Percentiles rank a stretch among this genome's conserved stretches.
Evolutionary conservation across 768 basidiomycete genomes (phyloP).

Genomic region (Amanita brunnescens): DNA sequence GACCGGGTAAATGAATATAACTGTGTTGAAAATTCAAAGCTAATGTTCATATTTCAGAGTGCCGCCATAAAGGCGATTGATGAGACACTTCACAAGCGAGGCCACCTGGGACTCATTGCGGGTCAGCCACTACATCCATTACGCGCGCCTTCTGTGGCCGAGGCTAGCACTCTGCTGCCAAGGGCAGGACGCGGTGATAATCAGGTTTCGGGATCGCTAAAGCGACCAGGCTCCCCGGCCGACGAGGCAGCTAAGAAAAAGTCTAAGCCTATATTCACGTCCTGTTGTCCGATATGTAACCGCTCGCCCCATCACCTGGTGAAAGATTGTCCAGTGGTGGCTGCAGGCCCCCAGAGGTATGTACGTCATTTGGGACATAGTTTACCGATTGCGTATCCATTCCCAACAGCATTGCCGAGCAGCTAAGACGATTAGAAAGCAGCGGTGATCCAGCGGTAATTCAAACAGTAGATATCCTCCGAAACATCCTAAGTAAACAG

Average conservation of each 20-base stretch:
- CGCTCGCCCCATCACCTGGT: slow-evolving; percentile 33
- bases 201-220: slow-evolving; percentile 19
- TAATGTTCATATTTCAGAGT: slow-evolving; percentile 22
- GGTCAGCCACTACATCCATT: slow-evolving; percentile 60
- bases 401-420: background rate
- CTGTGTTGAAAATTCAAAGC: background rate
- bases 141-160: slow-evolving; percentile 18
- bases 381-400: background rate
- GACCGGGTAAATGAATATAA: slow-evolving; percentile 39
- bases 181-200: slow-evolving; percentile 8
- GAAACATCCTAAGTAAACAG: slow-evolving; percentile 9
- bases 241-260: slow-evolving; percentile 29
- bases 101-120: slow-evolving; percentile 44
- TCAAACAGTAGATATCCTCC: background rate
- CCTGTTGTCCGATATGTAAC: slow-evolving; percentile 42
- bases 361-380: background rate
- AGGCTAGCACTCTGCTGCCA: slow-evolving; percentile 14
- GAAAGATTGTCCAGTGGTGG: slow-evolving; percentile 48
- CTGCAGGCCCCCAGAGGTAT: slow-evolving; percentile 47
- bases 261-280: slow-evolving; percentile 16
- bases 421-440: background rate
- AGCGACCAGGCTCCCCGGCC: slow-evolving; percentile 23
- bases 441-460: background rate
- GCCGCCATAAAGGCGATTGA: slow-evolving; percentile 68
- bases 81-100: slow-evolving; percentile 45